Conservation (phyloP, 2,329 filamentous ascomycete genomes). For the Aspergillaceae sp. region DNA sequence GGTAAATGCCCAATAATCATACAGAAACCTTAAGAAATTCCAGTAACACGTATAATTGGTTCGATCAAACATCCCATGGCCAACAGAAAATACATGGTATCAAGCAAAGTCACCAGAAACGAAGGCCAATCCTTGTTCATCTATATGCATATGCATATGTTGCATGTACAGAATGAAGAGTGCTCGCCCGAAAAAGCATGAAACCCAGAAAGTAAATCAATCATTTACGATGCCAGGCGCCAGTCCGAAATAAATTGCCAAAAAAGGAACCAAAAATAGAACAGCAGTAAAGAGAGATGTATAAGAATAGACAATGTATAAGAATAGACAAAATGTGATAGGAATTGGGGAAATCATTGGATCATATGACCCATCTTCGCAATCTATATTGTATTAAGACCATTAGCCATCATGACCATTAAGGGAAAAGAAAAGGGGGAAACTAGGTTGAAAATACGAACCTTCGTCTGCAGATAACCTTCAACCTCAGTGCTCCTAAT, state of each 20-base stretch:
- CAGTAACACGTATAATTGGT: not conserved
- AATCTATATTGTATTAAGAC: conserved; percentile 46
- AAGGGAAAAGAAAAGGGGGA: conserved; percentile 1
- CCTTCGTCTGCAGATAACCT: conserved; percentile 91
- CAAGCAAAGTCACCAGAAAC: conserved; percentile 1
- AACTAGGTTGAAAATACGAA: conserved; percentile 33
- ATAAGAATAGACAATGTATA: not conserved
- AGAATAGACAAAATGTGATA: too few species aligned
- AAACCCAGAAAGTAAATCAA: conserved; percentile 1
- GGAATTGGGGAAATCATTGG: conserved; percentile 20
- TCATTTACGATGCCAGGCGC: not conserved
- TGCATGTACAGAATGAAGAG: conserved; percentile 1
- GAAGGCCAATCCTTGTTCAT: conserved; percentile 1
- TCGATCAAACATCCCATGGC: not conserved
- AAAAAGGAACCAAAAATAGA: not conserved
- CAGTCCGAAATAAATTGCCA: not conserved
- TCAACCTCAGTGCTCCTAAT: conserved; percentile 84
- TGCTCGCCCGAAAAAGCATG: not conserved
- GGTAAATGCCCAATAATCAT: too few species aligned
- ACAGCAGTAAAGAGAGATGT: not conserved
- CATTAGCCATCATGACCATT: not conserved
- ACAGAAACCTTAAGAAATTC: too few species aligned
- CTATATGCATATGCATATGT: not conserved
- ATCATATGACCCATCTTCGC: conserved; percentile 80
- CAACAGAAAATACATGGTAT: not conserved